Base-by-base conservation (phyloP, 768 basidiomycete genomes). In the Macrocybe gigantea region DNA sequence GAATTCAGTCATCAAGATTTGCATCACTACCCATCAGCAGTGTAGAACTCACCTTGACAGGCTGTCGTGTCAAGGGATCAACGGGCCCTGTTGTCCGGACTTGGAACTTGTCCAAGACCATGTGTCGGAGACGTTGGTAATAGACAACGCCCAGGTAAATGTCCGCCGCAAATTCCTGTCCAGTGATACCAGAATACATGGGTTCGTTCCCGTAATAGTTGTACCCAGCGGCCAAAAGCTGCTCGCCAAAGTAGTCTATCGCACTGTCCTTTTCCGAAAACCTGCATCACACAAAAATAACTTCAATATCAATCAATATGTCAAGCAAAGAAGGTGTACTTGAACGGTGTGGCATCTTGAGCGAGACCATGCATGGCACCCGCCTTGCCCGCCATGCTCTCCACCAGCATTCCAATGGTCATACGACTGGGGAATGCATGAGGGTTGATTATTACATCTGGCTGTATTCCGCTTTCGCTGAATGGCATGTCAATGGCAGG, bases 331-430 rank as follows among this genome's bases (percentile, higher is more conserved):
- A 45, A 15, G 10, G 67, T 87, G 58, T 60, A 95, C 92, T 88
- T 88, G 79, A 98, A 99, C 12, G 96, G 96, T 13, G 96, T 97
- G 10, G 92, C 96, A 68, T 99, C 96, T 64, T 99, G 96, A 10
- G 96, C 93, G 15, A 99, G 75, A 38, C 96, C 96, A 56, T 98
- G 96, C 89, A 98, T 90, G 6, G 95, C 88, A 49, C 96, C 96
- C 1, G 96, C 88, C 66, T 99, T 99, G n/a, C 96, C 96, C 0
- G 96, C 96, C 83, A 98, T 85, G 67, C 92, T 95, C 74, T 99
- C 96, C 49, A 99, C 93, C 63, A 99, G 84, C 96, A 99, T 99
- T 50, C 96, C 96, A 58, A 99, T 99, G 1, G 96, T 99, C 96
- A 99, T 99, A 56, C 96, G 90, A 75, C 85, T 89, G 2, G 96